Evolutionary conservation across 306 rosid species (phyloP).

Genomic region (Geum urbanum): DNA sequence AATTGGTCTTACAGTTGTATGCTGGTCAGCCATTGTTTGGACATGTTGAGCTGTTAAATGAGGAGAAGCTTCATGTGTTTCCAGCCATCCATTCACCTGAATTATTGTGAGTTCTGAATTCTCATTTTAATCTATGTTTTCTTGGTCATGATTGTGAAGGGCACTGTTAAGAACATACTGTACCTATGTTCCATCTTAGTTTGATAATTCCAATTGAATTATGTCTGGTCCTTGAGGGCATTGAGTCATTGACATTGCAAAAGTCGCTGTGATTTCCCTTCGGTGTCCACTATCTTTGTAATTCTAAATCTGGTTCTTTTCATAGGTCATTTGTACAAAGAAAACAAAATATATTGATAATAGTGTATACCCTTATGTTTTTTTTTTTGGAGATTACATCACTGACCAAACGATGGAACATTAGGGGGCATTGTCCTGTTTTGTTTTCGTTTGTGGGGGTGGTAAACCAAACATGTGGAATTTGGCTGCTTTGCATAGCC

Average conservation of each 20-base stretch:
- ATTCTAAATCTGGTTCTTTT: neutral
- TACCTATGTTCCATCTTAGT: neutral
- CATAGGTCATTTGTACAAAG: neutral
- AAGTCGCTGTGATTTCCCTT: neutral
- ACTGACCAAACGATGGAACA: neutral
- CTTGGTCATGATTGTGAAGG: neutral
- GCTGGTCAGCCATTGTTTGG: slow-evolving; percentile 69
- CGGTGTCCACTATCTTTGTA: neutral
- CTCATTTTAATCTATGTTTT: neutral
- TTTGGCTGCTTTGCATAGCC: neutral
- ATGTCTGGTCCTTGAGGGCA: neutral
- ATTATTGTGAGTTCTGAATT: slow-evolving; percentile 52
- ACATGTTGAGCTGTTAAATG: slow-evolving; percentile 50
- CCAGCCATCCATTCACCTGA: slow-evolving; percentile 58
- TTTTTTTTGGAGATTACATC: neutral
- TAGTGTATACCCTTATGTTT: neutral
- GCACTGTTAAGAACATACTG: neutral
- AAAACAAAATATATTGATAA: neutral
- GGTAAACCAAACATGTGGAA: neutral
- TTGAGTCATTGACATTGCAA: neutral
- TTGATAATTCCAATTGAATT: neutral
- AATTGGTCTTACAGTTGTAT: slow-evolving; percentile 58
- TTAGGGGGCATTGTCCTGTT: neutral
- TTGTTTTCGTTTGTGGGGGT: neutral
- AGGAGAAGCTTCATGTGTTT: slow-evolving; percentile 64